Conservation (phyloP, 1,284 basidiomycete genomes). For the Boletellus deceptivus region DNA sequence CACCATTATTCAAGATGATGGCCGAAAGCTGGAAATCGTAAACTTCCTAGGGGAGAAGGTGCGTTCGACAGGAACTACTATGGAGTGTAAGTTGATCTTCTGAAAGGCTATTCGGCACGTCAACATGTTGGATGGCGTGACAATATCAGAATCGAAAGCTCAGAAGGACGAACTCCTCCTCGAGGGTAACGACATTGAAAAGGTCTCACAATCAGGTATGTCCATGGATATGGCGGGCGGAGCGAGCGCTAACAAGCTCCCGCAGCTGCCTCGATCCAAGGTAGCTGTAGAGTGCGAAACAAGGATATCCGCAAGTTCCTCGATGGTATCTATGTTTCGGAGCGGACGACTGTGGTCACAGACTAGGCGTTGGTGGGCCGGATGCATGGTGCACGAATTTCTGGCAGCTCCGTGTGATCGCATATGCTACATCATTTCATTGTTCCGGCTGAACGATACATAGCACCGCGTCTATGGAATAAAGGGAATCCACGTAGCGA, state of each 20-base stretch:
- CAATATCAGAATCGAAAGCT: constrained; percentile 85
- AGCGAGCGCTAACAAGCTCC: constrained; percentile 2
- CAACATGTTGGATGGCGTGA: constrained; percentile 88
- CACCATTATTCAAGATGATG: constrained; percentile 89
- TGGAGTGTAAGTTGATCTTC: constrained; percentile 1
- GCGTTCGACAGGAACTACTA: constrained; percentile 9
- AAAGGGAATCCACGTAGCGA: constrained; percentile 75
- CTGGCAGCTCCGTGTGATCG: constrained; percentile 29
- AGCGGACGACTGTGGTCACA: constrained; percentile 63
- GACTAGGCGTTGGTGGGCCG: constrained; percentile 35
- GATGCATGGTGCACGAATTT: constrained; percentile 22
- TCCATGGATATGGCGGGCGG: constrained; percentile 2
- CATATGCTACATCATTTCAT: constrained; percentile 24
- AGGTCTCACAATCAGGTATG: constrained; percentile 89
- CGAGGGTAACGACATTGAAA: constrained; percentile 93
- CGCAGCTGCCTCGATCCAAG: constrained; percentile 91
- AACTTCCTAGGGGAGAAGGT: constrained; percentile 98
- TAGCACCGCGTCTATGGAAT: constrained; percentile 42
- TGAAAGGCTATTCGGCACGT: constrained; percentile 87
- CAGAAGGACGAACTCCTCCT: constrained; percentile 97
- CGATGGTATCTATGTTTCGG: constrained; percentile 92
- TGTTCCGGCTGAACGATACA: constrained; percentile 3
- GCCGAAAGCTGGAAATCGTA: constrained; percentile 87
- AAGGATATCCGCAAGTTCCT: constrained; percentile 98
- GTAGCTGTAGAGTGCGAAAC: constrained; percentile 92